Evolutionary conservation across 2,329 filamentous ascomycete genomes (phyloP).

Genomic region (Penicillium sp.): DNA sequence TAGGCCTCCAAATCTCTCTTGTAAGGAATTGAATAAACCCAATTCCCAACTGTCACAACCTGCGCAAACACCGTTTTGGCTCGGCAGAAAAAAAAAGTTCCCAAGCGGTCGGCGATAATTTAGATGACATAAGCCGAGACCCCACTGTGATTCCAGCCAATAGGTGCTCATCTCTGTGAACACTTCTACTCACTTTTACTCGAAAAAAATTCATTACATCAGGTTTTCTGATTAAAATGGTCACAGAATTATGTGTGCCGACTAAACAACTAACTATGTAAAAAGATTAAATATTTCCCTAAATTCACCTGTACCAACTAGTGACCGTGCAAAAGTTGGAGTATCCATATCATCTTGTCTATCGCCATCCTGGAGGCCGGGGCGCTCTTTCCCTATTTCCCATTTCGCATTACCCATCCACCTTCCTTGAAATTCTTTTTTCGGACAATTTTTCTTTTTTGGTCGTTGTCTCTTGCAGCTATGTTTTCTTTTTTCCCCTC

Average conservation of each 20-base stretch:
- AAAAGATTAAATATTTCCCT: not conserved
- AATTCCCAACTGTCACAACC: conserved; percentile 13
- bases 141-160: too few species aligned
- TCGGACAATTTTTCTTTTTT: too few species aligned
- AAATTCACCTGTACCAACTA: not conserved
- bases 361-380: too few species aligned
- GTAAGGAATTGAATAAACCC: conserved; percentile 18
- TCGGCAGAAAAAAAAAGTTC: conserved; percentile 29
- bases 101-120: conserved; percentile 31
- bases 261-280: too few species aligned
- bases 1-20: conserved; percentile 2
- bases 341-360: not conserved
- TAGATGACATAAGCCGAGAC: conserved; percentile 23
- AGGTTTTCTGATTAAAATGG: too few species aligned
- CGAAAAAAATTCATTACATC: too few species aligned
- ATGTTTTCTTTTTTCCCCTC: too few species aligned
- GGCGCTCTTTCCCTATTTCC: too few species aligned
- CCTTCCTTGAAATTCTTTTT: too few species aligned
- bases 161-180: not conserved
- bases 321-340: not conserved
- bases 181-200: not conserved
- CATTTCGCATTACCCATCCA: not conserved
- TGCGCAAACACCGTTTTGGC: conserved; percentile 18
- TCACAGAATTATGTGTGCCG: too few species aligned
- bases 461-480: too few species aligned